phyloP scores from a whole-genome alignment of 2,329 filamentous ascomycete genomes.

The Acarospora socialis region DNA sequence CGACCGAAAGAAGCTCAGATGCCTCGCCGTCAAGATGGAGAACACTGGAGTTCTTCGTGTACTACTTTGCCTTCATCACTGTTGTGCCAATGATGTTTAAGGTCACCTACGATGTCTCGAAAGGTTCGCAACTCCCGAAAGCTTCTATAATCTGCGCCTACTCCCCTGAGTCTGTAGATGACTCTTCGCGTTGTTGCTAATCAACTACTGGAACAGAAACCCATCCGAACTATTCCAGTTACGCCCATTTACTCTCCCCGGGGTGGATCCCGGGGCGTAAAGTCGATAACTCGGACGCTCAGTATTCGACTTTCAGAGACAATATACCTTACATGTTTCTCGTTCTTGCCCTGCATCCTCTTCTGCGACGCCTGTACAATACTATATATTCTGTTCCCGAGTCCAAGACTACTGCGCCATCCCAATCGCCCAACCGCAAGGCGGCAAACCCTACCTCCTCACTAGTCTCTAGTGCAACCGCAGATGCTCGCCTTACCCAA shows the following conservation, averaged over 20 bases:
- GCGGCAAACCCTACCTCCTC: conserved; percentile 1
- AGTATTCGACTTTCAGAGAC: conserved; percentile 71
- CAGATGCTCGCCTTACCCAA: conserved; percentile 47
- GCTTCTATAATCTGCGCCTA: not conserved
- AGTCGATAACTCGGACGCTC: conserved; percentile 84
- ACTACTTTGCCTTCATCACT: conserved; percentile 53
- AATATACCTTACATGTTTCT: conserved; percentile 71
- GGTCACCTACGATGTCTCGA: conserved; percentile 71
- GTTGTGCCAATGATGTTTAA: conserved; percentile 81
- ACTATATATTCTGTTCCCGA: conserved; percentile 27
- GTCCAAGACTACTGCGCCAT: conserved; percentile 15
- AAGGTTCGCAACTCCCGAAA: conserved; percentile 39
- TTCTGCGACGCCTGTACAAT: conserved; percentile 62
- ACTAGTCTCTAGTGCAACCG: conserved; percentile 20
- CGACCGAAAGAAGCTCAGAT: conserved; percentile 31
- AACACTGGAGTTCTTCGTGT: conserved; percentile 72
- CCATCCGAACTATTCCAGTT: conserved; percentile 68
- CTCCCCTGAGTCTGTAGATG: not conserved
- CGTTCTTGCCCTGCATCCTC: conserved; percentile 63
- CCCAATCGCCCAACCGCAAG: conserved; percentile 18
- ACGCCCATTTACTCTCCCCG: conserved; percentile 51
- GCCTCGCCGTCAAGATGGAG: conserved; percentile 60
- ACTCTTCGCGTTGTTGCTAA: conserved; percentile 5
- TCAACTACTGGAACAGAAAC: conserved; percentile 40
- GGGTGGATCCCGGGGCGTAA: conserved; percentile 90